Base-by-base conservation (phyloP, 441 rosid species). In the Jatropha multifida region DNA sequence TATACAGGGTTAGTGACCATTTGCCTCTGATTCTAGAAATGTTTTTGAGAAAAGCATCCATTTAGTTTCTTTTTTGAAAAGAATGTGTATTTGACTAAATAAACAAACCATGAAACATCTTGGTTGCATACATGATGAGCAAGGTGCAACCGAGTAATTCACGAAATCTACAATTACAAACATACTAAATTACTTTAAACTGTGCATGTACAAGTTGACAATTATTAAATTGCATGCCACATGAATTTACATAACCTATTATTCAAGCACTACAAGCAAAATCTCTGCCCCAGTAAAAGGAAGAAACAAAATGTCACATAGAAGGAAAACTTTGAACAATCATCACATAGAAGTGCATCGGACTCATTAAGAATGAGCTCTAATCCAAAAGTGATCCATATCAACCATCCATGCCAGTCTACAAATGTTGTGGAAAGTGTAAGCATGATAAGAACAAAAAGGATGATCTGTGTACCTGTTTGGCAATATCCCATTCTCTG, bases 391-490 rank as follows among this genome's bases (percentile, higher is more conserved):
- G 73, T 69, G 23, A 44, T 49, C 52, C 65, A 52, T 32, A 60
- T 62, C 58, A 68, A 68, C 68, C 56, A 60, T 60, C 70, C 69
- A 51, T 71, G 68, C 20, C 20, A 48, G 54, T 15, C 42, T 32
- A 54, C 61, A 77, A 23, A 77, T 48, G 49, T 54, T n/a, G 37
- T 41, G 67, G 15, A 32, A 69, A 18, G 18, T 55, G 18, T 18
- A 42, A 78, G 42, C 61, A 75, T 75, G 64, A 68, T 4, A 23
- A 71, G 48, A 23, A 49, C 58, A 74, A 75, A 58, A 64, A 20
- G 65, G 49, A 76, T 41, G 27, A 68, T 46, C 42, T 13, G n/a
- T 15, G 10, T 82, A 91, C 96, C 92, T 75, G 74, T 81, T 82
- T 51, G 68, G 66, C 46, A 73, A 18, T 61, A 70, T 67, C 40